Percentiles rank a stretch among this genome's conserved stretches.
Conservation (phyloP, 441 rosid species). For the Macaranga tanarius region DNA sequence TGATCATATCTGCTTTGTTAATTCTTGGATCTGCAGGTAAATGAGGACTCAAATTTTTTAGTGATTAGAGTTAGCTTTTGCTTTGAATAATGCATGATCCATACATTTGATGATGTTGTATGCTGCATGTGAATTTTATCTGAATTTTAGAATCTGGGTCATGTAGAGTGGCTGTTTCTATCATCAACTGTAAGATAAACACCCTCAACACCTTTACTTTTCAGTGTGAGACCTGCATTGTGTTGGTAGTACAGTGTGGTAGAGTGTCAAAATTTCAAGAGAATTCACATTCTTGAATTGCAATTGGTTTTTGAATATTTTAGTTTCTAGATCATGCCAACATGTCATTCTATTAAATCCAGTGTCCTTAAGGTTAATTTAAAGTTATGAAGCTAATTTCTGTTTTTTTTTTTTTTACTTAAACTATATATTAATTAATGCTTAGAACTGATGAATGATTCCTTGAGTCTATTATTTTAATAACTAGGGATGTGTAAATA, state of each 20-base stretch:
- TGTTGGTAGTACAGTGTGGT: constrained; percentile 9
- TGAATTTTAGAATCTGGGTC: constrained; percentile 29
- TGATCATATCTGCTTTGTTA: constrained; percentile 31
- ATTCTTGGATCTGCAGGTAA: constrained; percentile 63
- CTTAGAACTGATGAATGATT: background rate
- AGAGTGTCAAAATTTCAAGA: constrained; percentile 1
- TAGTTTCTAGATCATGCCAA: background rate
- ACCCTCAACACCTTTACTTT: background rate
- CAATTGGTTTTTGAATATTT: constrained; percentile 13
- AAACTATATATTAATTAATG: background rate
- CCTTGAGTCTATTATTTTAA: background rate
- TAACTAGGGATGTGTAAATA: background rate
- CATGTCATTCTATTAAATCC: background rate
- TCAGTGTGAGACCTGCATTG: background rate
- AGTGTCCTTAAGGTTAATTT: background rate
- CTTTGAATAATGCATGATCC: constrained; percentile 25
- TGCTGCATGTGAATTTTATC: constrained; percentile 3
- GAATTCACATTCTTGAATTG: constrained; percentile 14
- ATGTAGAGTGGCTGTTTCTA: constrained; percentile 1
- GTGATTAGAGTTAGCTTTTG: constrained; percentile 8
- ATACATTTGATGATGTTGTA: background rate
- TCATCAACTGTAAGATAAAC: constrained; percentile 1
- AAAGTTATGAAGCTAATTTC: background rate
- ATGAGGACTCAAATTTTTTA: constrained; percentile 18
- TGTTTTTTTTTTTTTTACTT: background rate